A percentile compares a stretch with the other conserved stretches of the same genome.
phyloP scores from a whole-genome alignment of 805 yeast species.

The Metschnikowia peoriensis region DNA sequence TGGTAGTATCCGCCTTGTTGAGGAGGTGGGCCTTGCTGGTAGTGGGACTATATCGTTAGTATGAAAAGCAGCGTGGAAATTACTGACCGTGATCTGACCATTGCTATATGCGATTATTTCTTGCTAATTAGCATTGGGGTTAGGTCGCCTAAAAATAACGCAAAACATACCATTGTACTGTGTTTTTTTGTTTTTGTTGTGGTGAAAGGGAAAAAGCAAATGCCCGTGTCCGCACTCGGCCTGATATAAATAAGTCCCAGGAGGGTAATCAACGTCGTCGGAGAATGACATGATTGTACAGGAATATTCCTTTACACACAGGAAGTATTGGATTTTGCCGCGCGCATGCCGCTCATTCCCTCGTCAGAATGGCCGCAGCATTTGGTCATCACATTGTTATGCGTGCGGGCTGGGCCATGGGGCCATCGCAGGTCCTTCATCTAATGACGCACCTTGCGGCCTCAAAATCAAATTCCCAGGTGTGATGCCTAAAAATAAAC shows the following conservation, averaged over 20 bases:
- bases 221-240: neutral
- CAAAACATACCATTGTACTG: neutral
- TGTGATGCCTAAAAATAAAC: neutral
- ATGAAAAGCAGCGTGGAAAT: neutral
- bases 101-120: no score
- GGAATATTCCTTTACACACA: neutral
- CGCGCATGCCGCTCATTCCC: neutral
- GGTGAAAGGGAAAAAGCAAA: neutral
- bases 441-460: no score
- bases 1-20: constrained; percentile 15
- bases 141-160: no score
- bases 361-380: neutral
- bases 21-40: constrained; percentile 15
- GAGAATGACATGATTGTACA: neutral
- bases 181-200: neutral
- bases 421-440: no score
- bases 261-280: neutral
- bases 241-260: neutral
- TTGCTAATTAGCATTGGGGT: no score
- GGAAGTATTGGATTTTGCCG: neutral
- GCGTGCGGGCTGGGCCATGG: no score
- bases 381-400: neutral
- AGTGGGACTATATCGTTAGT: constrained; percentile 13
- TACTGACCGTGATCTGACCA: neutral
- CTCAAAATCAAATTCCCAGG: no score